Evolutionary conservation across 2,329 filamentous ascomycete species (phyloP), one percentile per base, ranked within the genome.

Genomic region (Ilyonectria mors-panacis): DNA sequence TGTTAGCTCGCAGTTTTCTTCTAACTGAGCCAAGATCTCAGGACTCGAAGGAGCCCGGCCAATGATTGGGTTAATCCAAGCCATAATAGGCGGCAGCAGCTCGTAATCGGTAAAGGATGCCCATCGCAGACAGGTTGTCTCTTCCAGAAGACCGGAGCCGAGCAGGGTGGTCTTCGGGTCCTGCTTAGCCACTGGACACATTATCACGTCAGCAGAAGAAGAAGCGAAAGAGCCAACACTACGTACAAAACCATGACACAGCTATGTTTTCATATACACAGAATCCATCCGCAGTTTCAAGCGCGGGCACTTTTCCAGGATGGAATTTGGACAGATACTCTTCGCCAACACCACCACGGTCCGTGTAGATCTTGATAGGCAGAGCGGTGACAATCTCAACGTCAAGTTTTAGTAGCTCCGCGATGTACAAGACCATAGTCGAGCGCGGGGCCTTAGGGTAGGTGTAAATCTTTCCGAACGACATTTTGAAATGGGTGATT

Each of bases 391-490:
- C 42, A 19, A 67, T 47, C n/a, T 67, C 65, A 19, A 64, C 50
- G 15, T 67, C 65, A 7, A 67, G 26, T 23, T 67, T 57, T 3
- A 67, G 50, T 5, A 55, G 26, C 65, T 60, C 65, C n/a, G 65
- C 65, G 15, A 67, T 56, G 55, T 67, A 67, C 39, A 67, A 53
- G 45, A 67, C 65, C 65, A 67, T 67, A 8, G 65, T 67, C 42
- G 65, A 67, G 45, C 65, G 59, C 39, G 65, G 65, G 10, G 65
- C 65, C 33, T 67, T 67, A 13, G 65, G 65, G 45, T 67, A 67
- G 7, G 65, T 67, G 50, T 64, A 67, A 50, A 64, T 63, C n/a
- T 59, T 63, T 23, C 51, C 56, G n/a, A 57, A 59, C 1, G 60
- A 48, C 65, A 67, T 67, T 9, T 21, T 64, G 54, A 23, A 37